Evolutionary conservation across 352 stramenopile species (phyloP).

Genomic region (Globisporangium barbulae): DNA sequence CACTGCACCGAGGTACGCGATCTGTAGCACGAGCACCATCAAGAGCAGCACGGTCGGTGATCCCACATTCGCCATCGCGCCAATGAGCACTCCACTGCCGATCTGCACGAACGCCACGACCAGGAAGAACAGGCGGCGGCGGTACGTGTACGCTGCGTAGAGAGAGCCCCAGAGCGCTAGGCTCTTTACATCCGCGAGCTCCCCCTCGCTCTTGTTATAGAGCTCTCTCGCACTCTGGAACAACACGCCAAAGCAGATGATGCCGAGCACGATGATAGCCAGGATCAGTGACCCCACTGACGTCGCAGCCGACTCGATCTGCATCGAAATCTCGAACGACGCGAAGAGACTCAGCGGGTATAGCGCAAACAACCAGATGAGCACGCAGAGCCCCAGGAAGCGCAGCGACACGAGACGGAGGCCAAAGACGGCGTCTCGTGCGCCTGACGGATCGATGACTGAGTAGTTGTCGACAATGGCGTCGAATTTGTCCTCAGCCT

Average conservation of each 20-base stretch:
- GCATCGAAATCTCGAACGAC: slow-evolving; percentile 71
- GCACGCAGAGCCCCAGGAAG: slow-evolving; percentile 50
- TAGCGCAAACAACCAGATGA: slow-evolving; percentile 62
- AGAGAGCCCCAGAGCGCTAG: slow-evolving; percentile 57
- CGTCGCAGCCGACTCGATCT: slow-evolving; percentile 32
- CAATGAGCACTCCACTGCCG: slow-evolving; percentile 48
- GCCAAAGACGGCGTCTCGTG: slow-evolving; percentile 23
- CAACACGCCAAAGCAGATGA: slow-evolving; percentile 44
- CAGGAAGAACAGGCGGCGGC: slow-evolving; percentile 68
- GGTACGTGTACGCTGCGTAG: slow-evolving; percentile 60
- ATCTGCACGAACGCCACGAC: slow-evolving; percentile 53
- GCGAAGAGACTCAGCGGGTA: slow-evolving; percentile 61
- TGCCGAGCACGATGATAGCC: slow-evolving; percentile 36
- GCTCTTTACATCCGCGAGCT: slow-evolving; percentile 50
- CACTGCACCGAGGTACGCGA: slow-evolving; percentile 44
- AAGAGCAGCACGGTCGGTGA: slow-evolving; percentile 35
- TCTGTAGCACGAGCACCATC: slow-evolving; percentile 44
- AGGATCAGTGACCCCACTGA: slow-evolving; percentile 29
- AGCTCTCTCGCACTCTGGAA: slow-evolving; percentile 35
- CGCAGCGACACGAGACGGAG: slow-evolving; percentile 60
- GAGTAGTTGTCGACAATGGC: slow-evolving; percentile 34
- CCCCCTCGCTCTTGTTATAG: slow-evolving; percentile 38
- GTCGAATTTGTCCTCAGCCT: slow-evolving; percentile 43
- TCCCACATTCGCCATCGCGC: slow-evolving; percentile 35
- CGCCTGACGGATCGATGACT: slow-evolving; percentile 18